Base-by-base conservation (phyloP, 768 basidiomycete species). In the Amanita exitialis region DNA sequence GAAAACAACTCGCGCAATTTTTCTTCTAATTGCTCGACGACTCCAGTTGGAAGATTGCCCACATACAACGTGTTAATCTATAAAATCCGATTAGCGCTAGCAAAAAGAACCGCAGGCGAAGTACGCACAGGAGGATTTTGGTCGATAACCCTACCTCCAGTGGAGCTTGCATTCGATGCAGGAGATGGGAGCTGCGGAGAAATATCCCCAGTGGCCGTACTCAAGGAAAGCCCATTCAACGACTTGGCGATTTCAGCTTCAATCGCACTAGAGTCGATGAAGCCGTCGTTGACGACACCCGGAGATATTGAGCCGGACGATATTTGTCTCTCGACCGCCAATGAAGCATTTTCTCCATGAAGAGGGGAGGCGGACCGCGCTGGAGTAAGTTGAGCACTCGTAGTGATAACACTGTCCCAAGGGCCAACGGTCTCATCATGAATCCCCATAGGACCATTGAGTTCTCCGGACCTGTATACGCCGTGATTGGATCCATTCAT, bases 31-130 rank as follows among this genome's bases (percentile, higher is more conserved):
- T 83, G 80, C 57, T 86, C 84, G 42, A 76, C 20, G 83, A 79
- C 28, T 84, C 79, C 4, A 87, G 34, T 89, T 2, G 95, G 96
- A 53, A 99, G 69, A 59, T 97, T 97, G 41, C 96, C 96, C n/a
- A 99, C 93, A 62, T 98, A 98, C n/a, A 99, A 74, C 0, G 96
- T 99, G 61, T 96, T 97, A 67, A 97, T 97, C 79, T 86, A 55
- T 46, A 25, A 18, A 44, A 18, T 48, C 15, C 50, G 9, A 53
- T 42, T 15, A 43, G 27, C 16, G 57, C 25, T 10, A 21, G 25
- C 18, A 39, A 49, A 38, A 51, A 28, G 53, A 36, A 18, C 30
- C 34, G 45, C 34, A 47, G 38, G 13, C 51, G 51, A 46, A 53
- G 25, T 30, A 72, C 82, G 62, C 62, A 86, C 83, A 12, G 94